phyloP scores from a whole-genome alignment of 441 rosid genomes.

The Raphanus hybrid region DNA sequence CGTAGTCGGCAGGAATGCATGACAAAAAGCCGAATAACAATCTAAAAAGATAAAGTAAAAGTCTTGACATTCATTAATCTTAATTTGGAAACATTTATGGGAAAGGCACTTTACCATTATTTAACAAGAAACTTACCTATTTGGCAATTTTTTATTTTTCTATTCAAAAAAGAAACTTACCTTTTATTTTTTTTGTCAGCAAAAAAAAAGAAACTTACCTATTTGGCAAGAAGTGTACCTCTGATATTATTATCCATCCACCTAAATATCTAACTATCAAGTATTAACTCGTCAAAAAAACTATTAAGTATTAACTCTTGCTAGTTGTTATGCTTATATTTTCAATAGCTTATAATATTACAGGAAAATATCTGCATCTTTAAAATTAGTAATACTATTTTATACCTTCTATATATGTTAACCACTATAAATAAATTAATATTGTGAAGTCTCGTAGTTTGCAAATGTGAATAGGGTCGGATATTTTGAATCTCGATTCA shows the following conservation, averaged over 20 bases:
- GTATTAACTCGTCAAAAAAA: too few relatives aligned
- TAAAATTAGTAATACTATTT: too few relatives aligned
- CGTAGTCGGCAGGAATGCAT: constrained; percentile 43
- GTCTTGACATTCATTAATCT: constrained; percentile 25
- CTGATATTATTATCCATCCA: constrained; percentile 7
- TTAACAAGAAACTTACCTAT: constrained; percentile 7
- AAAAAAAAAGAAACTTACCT: constrained; percentile 8
- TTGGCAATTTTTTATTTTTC: too few relatives aligned
- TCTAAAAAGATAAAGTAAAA: constrained; percentile 24
- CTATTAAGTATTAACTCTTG: too few relatives aligned
- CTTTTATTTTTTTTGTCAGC: background rate
- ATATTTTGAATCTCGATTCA: background rate
- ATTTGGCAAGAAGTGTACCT: constrained; percentile 13
- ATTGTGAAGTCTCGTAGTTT: background rate
- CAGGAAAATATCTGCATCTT: too few relatives aligned
- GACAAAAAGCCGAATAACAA: constrained; percentile 8
- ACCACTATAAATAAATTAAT: too few relatives aligned
- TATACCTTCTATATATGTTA: too few relatives aligned
- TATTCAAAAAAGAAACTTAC: constrained; percentile 5
- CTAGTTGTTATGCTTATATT: too few relatives aligned
- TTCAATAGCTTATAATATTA: background rate
- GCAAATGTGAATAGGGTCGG: background rate
- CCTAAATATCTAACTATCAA: background rate
- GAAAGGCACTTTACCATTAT: constrained; percentile 10
- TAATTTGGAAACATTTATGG: constrained; percentile 12